These are phyloP conservation scores for Trichosporon asahii DNA, from an alignment of 1,284 basidiomycete genomes.

Conservation along the genomic window DNA sequence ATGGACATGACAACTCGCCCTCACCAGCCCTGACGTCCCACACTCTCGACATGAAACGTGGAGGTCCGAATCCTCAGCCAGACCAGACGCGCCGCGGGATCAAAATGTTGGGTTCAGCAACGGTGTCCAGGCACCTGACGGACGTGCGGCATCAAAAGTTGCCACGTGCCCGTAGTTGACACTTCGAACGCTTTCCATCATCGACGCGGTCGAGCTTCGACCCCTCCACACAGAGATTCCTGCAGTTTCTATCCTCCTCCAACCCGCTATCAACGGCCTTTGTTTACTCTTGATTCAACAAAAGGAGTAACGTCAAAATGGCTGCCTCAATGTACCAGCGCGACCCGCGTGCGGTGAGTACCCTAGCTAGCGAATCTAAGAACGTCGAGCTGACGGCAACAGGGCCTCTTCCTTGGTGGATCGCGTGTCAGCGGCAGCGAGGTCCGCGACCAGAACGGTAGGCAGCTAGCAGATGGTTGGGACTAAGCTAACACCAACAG, in stretches of 20 bases:
- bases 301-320: constrained; percentile 33
- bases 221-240: constrained; percentile 11
- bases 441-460: constrained; percentile 94
- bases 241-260: constrained; percentile 19
- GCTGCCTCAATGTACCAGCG: constrained; percentile 52
- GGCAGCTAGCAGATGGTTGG: constrained; percentile 24
- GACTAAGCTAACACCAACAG: constrained; percentile 53
- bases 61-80: not conserved
- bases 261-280: not conserved
- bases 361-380: not conserved
- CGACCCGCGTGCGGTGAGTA: constrained; percentile 51
- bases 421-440: constrained; percentile 92
- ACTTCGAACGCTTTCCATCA: constrained; percentile 11
- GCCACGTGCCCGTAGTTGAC: constrained; percentile 9
- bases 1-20: not conserved
- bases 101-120: not conserved
- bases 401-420: constrained; percentile 86
- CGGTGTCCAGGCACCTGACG: not conserved
- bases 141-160: constrained; percentile 3
- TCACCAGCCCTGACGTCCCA: not conserved
- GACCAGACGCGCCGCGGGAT: not conserved
- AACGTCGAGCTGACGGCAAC: constrained; percentile 22
- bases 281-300: not conserved
- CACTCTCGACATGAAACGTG: constrained; percentile 7
- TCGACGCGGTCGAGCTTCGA: constrained; percentile 8